Conservation (phyloP, 2,329 filamentous ascomycete genomes). For the Diaporthe sp. region DNA sequence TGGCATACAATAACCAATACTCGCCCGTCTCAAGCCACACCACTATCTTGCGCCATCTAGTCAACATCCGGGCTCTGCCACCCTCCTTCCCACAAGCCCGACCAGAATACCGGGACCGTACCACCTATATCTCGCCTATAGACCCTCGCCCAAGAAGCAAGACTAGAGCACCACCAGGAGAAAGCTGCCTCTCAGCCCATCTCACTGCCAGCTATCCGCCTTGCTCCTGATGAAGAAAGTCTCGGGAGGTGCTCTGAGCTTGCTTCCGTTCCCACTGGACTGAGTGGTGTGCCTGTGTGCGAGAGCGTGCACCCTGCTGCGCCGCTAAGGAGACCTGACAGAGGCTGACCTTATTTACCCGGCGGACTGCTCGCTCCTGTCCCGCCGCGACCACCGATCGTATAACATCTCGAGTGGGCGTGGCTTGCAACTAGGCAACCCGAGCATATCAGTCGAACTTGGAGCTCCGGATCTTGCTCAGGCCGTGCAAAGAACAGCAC, state of each 20-base stretch:
- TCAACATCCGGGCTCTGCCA: constrained; percentile 31
- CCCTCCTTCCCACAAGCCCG: constrained; percentile 18
- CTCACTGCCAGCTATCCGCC: neutral
- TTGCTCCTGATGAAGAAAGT: constrained; percentile 23
- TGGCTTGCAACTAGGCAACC: constrained; percentile 29
- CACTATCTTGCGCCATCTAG: constrained; percentile 28
- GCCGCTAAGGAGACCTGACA: constrained; percentile 37
- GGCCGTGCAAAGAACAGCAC: neutral
- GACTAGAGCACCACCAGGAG: neutral
- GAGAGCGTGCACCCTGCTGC: constrained; percentile 26
- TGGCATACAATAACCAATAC: constrained; percentile 41
- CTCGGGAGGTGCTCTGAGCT: neutral
- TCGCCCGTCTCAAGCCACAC: constrained; percentile 39
- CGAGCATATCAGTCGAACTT: constrained; percentile 6
- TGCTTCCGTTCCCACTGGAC: constrained; percentile 33
- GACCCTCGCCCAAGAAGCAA: constrained; percentile 9
- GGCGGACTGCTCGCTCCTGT: constrained; percentile 37
- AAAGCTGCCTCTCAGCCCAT: constrained; percentile 4
- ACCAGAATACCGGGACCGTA: constrained; percentile 29
- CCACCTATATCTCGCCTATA: constrained; percentile 22
- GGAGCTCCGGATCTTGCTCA: neutral
- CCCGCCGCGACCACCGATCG: constrained; percentile 15
- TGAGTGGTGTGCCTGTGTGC: constrained; percentile 35
- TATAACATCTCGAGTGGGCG: constrained; percentile 18
- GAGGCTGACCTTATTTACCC: constrained; percentile 39